phyloP scores from a whole-genome alignment of 768 basidiomycete genomes.

The Tulasnella sp. region DNA sequence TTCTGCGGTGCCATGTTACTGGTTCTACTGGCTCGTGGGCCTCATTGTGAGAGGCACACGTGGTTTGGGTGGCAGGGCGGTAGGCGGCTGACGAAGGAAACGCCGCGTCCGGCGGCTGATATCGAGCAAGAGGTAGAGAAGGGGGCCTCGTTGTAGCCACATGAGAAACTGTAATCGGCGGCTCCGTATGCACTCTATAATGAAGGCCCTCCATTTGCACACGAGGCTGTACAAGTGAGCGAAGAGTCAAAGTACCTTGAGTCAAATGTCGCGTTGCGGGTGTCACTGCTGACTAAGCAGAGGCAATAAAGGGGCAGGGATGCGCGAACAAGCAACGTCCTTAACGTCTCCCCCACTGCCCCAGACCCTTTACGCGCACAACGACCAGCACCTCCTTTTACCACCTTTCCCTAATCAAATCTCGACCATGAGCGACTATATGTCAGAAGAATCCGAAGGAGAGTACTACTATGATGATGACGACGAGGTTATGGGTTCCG shows the following conservation, averaged over 20 bases:
- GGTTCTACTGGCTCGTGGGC: constrained; percentile 67
- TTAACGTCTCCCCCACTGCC: not conserved
- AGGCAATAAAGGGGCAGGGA: not conserved
- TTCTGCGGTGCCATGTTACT: constrained; percentile 60
- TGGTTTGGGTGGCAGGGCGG: constrained; percentile 52
- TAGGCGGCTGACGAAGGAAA: constrained; percentile 33
- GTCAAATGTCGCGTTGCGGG: constrained; percentile 4
- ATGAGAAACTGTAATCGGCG: not conserved
- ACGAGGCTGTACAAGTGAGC: constrained; percentile 5
- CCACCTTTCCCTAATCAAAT: not conserved
- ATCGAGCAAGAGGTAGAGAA: not conserved
- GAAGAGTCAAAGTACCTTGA: not conserved
- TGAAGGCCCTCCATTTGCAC: not conserved
- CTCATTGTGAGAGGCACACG: constrained; percentile 51
- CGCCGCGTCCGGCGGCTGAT: not conserved
- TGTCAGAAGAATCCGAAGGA: constrained; percentile 28
- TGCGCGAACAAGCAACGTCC: constrained; percentile 15
- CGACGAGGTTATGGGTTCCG: constrained; percentile 33
- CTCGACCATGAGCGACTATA: constrained; percentile 32
- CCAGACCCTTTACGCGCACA: constrained; percentile 15
- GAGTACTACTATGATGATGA: constrained; percentile 32
- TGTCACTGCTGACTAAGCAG: not conserved
- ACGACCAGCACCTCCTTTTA: not conserved
- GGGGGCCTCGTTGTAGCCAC: not conserved
- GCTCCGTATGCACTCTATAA: not conserved